These are phyloP conservation scores for Penicillium turbatum DNA, from an alignment of 495 filamentous ascomycete species.

Conservation along the genomic window DNA sequence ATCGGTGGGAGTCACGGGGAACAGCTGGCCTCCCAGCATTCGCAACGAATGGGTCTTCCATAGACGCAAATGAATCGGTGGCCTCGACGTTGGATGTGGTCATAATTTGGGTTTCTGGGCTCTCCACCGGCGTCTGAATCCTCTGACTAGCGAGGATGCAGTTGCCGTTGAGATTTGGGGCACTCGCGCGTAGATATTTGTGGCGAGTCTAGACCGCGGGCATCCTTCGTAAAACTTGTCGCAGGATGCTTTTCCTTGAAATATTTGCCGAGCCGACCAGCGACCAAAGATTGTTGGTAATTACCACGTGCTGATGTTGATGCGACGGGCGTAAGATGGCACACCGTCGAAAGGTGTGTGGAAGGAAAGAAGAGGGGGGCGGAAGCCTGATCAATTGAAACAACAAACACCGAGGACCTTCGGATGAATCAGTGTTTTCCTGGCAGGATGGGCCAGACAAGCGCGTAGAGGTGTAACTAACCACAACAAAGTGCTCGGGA, in stretches of 20 bases:
- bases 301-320: slow-evolving; percentile 9
- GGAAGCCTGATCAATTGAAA: slow-evolving; percentile 2
- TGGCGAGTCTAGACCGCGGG: slow-evolving; percentile 26
- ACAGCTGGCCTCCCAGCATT: slow-evolving; percentile 30
- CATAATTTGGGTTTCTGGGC: slow-evolving; percentile 14
- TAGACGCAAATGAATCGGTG: slow-evolving; percentile 25
- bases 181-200: slow-evolving; percentile 23
- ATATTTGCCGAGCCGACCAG: slow-evolving; percentile 33
- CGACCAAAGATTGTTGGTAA: slow-evolving; percentile 23
- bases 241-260: slow-evolving; percentile 3
- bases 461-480: slow-evolving; percentile 22
- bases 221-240: slow-evolving; percentile 29
- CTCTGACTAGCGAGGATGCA: slow-evolving; percentile 24
- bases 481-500: slow-evolving; percentile 21
- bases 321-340: slow-evolving; percentile 4
- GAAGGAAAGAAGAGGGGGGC: slow-evolving; percentile 10
- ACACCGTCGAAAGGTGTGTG: slow-evolving; percentile 15
- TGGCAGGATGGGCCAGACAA: slow-evolving; percentile 13
- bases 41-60: slow-evolving; percentile 55
- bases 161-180: slow-evolving; percentile 21
- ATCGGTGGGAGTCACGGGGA: slow-evolving; percentile 59
- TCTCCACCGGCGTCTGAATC: slow-evolving; percentile 25
- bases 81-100: slow-evolving; percentile 15
- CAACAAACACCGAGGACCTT: slow-evolving; percentile 21
- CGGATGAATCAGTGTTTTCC: slow-evolving; percentile 21